Evolutionary conservation across 2,329 filamentous ascomycete species (phyloP).

Genomic region (Anthostomella pinea): DNA sequence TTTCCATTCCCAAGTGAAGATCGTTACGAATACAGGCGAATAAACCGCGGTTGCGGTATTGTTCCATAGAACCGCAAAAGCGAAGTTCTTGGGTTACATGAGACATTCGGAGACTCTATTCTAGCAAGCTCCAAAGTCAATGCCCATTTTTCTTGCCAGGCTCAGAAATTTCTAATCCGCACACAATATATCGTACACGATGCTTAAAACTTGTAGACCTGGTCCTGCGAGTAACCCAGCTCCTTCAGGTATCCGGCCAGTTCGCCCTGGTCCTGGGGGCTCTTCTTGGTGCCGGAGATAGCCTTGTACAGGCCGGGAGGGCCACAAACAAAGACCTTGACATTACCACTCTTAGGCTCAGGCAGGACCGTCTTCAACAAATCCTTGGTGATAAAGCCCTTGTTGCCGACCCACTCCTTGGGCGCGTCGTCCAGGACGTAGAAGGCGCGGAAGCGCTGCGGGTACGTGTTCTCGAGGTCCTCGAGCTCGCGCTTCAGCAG

Average conservation of each 20-base stretch:
- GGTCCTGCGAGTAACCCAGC: slow-evolving; percentile 79
- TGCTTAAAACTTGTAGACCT: slow-evolving; percentile 88
- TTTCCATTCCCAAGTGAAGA: no score
- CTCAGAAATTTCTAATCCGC: not conserved
- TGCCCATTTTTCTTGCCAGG: no score
- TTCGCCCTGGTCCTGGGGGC: slow-evolving; percentile 92
- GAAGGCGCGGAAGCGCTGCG: slow-evolving; percentile 91
- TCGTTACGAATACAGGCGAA: no score
- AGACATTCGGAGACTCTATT: no score
- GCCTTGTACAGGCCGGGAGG: slow-evolving; percentile 92
- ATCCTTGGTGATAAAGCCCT: slow-evolving; percentile 85
- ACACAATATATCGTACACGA: slow-evolving; percentile 1
- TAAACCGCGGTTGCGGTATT: no score
- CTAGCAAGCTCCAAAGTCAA: no score
- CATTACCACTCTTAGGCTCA: slow-evolving; percentile 84
- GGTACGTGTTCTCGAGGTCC: slow-evolving; percentile 90
- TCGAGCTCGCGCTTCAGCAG: slow-evolving; percentile 82
- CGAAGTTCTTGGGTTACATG: no score
- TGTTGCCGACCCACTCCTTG: slow-evolving; percentile 71
- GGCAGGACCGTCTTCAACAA: slow-evolving; percentile 92
- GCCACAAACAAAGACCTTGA: slow-evolving; percentile 96
- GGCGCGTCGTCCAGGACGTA: slow-evolving; percentile 87
- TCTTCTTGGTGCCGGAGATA: slow-evolving; percentile 84
- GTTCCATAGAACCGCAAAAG: no score
- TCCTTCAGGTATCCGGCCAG: slow-evolving; percentile 78